These are phyloP conservation scores for Lyophyllum decastes DNA, from an alignment of 768 basidiomycete genomes.

Conservation along the genomic window DNA sequence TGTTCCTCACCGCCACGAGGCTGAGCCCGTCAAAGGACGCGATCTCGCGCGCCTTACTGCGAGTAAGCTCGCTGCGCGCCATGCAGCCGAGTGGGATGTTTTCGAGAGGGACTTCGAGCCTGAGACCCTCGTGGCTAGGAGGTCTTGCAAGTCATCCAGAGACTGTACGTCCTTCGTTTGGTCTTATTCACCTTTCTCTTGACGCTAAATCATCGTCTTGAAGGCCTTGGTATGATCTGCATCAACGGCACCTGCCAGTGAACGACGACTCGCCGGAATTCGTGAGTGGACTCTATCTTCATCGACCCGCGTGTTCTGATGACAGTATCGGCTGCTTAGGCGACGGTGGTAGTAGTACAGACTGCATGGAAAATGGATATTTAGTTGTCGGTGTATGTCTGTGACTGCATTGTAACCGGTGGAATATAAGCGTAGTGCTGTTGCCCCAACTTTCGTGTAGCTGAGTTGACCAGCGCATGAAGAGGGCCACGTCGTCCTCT, in stretches of 20 bases:
- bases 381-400: not conserved
- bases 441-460: not conserved
- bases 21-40: not conserved
- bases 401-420: not conserved
- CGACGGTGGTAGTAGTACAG: not conserved
- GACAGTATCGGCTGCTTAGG: not conserved
- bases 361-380: not conserved
- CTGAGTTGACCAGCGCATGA: too few relatives aligned
- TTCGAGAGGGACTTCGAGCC: not conserved
- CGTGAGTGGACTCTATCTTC: too few relatives aligned
- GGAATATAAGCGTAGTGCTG: not conserved
- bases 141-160: not conserved
- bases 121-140: not conserved
- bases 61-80: not conserved
- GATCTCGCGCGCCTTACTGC: not conserved
- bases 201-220: not conserved
- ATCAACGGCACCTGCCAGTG: not conserved
- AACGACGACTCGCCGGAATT: not conserved
- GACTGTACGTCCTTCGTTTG: not conserved
- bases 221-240: not conserved
- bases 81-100: not conserved
- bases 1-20: not conserved
- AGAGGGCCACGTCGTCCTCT: too few relatives aligned
- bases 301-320: too few relatives aligned
- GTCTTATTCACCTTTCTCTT: not conserved